A percentile compares a stretch with the other conserved stretches of the same genome.
Conservation (phyloP, 305 asterid species). For the Caryopteris hybrid region DNA sequence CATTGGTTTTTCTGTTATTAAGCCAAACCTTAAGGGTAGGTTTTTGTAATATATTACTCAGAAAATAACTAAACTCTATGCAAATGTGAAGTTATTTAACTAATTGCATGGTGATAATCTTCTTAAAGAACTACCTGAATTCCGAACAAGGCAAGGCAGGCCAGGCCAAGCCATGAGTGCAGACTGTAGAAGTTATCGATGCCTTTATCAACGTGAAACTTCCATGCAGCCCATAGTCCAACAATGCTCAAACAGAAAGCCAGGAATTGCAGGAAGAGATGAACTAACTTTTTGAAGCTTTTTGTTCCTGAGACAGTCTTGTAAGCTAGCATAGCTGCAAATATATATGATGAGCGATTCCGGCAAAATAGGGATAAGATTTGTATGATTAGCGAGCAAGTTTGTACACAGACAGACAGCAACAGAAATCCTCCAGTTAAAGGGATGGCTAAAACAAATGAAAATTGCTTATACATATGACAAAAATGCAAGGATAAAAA, state of each 20-base stretch:
- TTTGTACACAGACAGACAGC: neutral
- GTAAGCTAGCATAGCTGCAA: constrained; percentile 85
- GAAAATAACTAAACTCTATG: neutral
- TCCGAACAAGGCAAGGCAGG: constrained; percentile 63
- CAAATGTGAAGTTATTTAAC: neutral
- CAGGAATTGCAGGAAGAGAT: constrained; percentile 56
- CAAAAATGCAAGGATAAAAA: neutral
- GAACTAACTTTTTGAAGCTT: constrained; percentile 57
- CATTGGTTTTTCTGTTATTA: neutral
- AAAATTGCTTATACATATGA: neutral
- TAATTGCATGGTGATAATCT: neutral
- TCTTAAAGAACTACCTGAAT: constrained; percentile 45
- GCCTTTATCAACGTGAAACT: constrained; percentile 76
- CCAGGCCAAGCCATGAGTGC: constrained; percentile 89
- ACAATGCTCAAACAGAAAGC: constrained; percentile 52
- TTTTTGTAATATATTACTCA: too few relatives aligned
- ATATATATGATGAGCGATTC: constrained; percentile 20
- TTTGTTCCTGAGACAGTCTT: constrained; percentile 81
- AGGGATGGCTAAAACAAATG: neutral
- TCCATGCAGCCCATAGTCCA: constrained; percentile 86
- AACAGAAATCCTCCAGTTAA: neutral
- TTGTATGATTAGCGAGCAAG: too few relatives aligned
- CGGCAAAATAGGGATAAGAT: neutral
- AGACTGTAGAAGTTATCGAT: constrained; percentile 81
- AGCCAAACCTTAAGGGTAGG: neutral